These are phyloP conservation scores for Monascus purpureus DNA, from an alignment of 495 filamentous ascomycete species.

Conservation along the genomic window DNA sequence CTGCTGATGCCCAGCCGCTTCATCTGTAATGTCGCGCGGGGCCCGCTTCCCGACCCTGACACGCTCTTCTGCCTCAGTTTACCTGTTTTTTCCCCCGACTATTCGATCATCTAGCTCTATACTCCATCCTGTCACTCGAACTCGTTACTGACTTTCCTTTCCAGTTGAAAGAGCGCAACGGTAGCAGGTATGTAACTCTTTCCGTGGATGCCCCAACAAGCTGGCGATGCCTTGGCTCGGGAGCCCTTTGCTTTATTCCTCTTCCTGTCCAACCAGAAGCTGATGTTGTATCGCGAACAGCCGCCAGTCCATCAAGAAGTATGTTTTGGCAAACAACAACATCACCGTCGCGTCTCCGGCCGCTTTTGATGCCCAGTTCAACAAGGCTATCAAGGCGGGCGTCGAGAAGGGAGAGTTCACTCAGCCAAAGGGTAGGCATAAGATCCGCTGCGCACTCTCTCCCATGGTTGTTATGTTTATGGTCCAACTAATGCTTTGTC, in stretches of 20 bases:
- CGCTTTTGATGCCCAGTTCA: conserved; percentile 84
- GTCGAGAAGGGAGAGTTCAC: conserved; percentile 82
- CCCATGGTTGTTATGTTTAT: neutral
- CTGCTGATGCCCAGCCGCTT: conserved; percentile 15
- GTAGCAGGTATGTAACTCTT: conserved; percentile 40
- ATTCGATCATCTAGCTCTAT: neutral
- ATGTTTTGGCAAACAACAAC: conserved; percentile 91
- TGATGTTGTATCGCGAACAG: conserved; percentile 31
- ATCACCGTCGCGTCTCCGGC: conserved; percentile 50
- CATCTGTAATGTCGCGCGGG: conserved; percentile 23
- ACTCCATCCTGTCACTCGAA: too few species aligned
- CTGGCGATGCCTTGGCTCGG: neutral
- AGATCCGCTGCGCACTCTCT: too few species aligned
- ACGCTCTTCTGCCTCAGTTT: conserved; percentile 11
- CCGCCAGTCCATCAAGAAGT: conserved; percentile 95
- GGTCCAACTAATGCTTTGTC: conserved; percentile 23
- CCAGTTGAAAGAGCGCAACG: conserved; percentile 53
- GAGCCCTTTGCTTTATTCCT: too few species aligned
- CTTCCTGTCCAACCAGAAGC: conserved; percentile 5
- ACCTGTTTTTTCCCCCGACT: too few species aligned
- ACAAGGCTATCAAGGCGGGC: conserved; percentile 77
- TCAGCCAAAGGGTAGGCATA: conserved; percentile 94
- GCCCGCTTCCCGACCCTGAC: conserved; percentile 26
- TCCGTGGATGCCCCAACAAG: conserved; percentile 1
- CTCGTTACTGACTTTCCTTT: conserved; percentile 23